A percentile compares a stretch with the other conserved stretches of the same genome.
Conservation (phyloP, 2,329 filamentous ascomycete species). For the Cordyceps militaris region DNA sequence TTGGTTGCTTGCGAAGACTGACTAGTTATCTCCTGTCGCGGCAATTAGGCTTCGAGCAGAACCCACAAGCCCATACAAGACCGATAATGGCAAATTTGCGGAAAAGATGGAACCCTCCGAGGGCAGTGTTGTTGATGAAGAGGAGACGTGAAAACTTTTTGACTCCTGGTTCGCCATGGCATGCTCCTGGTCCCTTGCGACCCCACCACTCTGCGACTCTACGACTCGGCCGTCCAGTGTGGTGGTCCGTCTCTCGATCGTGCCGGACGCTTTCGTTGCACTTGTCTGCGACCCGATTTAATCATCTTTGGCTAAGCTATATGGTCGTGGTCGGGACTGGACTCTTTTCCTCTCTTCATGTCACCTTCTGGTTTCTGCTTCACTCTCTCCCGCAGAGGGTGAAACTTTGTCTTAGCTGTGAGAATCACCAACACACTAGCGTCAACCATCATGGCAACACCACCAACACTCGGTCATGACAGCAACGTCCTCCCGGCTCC, state of each 20-base stretch:
- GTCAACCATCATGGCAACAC: conserved; percentile 11
- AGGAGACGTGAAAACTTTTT: not conserved
- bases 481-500: conserved; percentile 13
- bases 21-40: not conserved
- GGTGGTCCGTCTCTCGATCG: conserved; percentile 2
- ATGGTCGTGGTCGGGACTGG: not conserved
- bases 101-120: conserved; percentile 3
- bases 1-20: not conserved
- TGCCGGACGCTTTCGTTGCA: conserved; percentile 1
- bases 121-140: not conserved
- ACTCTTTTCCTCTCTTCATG: not conserved
- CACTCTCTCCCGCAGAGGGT: conserved; percentile 1
- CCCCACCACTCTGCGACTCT: conserved; percentile 4
- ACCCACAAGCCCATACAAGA: not conserved
- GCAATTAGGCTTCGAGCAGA: not conserved
- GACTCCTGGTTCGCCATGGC: not conserved
- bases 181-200: not conserved
- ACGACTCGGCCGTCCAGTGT: not conserved
- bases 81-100: not conserved
- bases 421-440: conserved; percentile 11
- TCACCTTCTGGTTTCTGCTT: not conserved
- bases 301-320: conserved; percentile 11
- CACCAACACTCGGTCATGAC: not conserved
- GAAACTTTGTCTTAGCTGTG: conserved; percentile 8
- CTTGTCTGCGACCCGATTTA: conserved; percentile 12